phyloP scores from a whole-genome alignment of 306 rosid species.

The Datisca glomerata region DNA sequence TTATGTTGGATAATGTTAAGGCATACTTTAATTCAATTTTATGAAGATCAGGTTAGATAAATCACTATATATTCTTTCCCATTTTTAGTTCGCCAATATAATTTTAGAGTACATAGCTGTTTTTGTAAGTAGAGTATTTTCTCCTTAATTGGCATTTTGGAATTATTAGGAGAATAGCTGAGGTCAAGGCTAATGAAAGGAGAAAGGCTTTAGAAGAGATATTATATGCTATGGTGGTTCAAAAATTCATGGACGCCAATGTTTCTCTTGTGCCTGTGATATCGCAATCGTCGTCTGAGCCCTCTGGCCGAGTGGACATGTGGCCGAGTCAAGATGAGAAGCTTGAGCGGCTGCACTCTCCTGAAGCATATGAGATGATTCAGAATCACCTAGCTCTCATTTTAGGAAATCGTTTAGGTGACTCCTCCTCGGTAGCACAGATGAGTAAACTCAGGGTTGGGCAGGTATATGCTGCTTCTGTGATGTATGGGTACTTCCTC shows the following conservation, averaged over 20 bases:
- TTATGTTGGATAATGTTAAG: too few relatives aligned
- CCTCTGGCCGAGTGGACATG: slow-evolving; percentile 51
- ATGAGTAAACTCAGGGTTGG: slow-evolving; percentile 78
- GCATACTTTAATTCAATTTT: too few relatives aligned
- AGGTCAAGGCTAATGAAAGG: slow-evolving; percentile 79
- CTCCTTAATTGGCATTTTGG: slow-evolving; percentile 7
- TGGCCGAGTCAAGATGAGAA: slow-evolving; percentile 65
- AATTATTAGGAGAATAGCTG: slow-evolving; percentile 75
- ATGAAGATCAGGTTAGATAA: too few relatives aligned
- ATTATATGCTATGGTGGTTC: slow-evolving; percentile 70
- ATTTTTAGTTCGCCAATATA: too few relatives aligned
- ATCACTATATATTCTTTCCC: too few relatives aligned
- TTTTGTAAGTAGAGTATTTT: neutral
- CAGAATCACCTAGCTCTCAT: slow-evolving; percentile 71
- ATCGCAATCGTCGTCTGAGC: slow-evolving; percentile 20
- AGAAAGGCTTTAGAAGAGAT: slow-evolving; percentile 69
- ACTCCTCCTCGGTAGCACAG: slow-evolving; percentile 59
- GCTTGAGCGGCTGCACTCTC: slow-evolving; percentile 62
- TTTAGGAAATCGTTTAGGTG: slow-evolving; percentile 50
- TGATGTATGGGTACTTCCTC: slow-evolving; percentile 89
- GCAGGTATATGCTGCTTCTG: slow-evolving; percentile 90
- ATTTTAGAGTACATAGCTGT: too few relatives aligned
- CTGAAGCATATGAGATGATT: slow-evolving; percentile 85
- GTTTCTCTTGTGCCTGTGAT: slow-evolving; percentile 55
- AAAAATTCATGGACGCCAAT: slow-evolving; percentile 80